These are phyloP conservation scores for Hypoxylon sp. DNA, from an alignment of 2,329 filamentous ascomycete species.

Conservation along the genomic window DNA sequence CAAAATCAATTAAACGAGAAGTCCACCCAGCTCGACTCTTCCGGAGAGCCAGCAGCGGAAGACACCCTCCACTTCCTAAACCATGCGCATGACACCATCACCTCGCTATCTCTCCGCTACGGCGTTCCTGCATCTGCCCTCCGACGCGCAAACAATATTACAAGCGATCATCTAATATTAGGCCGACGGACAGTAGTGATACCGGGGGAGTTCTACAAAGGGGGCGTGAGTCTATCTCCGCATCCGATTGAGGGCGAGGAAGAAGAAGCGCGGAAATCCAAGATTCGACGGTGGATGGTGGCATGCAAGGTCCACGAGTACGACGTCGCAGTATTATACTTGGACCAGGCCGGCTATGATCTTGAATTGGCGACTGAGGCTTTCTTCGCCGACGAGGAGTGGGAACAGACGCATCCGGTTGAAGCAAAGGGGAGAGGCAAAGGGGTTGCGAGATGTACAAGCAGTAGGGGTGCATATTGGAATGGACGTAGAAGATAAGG, in stretches of 20 bases:
- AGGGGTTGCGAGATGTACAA: constrained; percentile 50
- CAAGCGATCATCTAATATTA: constrained; percentile 78
- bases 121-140: constrained; percentile 75
- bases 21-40: constrained; percentile 41
- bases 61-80: constrained; percentile 83
- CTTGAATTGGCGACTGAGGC: constrained; percentile 74
- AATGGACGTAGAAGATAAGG: constrained; percentile 42
- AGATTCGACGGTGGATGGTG: constrained; percentile 84
- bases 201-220: constrained; percentile 78
- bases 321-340: constrained; percentile 81
- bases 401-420: constrained; percentile 79
- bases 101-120: constrained; percentile 80
- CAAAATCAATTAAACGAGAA: constrained; percentile 52
- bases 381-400: constrained; percentile 80
- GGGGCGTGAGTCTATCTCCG: constrained; percentile 77
- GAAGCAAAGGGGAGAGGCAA: constrained; percentile 56
- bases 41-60: constrained; percentile 61
- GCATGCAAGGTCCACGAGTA: constrained; percentile 83
- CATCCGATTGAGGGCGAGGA: constrained; percentile 81
- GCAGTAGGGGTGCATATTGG: constrained; percentile 45
- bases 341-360: constrained; percentile 78
- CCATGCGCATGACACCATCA: constrained; percentile 76
- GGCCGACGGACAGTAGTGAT: constrained; percentile 80
- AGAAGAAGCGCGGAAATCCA: constrained; percentile 78
- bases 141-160: constrained; percentile 77